phyloP scores from a whole-genome alignment of 257 asterid genomes.

The Galeopsis tetrahit region DNA sequence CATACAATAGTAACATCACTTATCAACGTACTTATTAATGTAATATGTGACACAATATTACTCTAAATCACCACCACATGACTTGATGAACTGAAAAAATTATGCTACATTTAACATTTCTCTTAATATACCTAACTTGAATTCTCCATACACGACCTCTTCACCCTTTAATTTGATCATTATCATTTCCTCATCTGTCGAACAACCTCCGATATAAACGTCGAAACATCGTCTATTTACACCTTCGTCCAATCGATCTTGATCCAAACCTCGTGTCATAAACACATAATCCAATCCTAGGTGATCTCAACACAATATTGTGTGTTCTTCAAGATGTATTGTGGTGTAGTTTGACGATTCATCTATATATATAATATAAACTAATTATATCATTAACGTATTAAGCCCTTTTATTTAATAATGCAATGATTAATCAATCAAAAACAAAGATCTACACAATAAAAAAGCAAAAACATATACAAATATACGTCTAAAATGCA shows the following conservation, averaged over 20 bases:
- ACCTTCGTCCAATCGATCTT: conserved; percentile 39
- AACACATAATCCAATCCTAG: conserved; percentile 63
- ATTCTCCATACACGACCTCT: conserved; percentile 16
- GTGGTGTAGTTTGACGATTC: conserved; percentile 52
- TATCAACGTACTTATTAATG: no score
- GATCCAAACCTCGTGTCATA: conserved; percentile 68
- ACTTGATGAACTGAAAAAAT: conserved; percentile 46
- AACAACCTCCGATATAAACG: conserved; percentile 61
- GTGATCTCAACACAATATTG: conserved; percentile 53
- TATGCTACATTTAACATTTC: conserved; percentile 65
- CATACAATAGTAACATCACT: no score
- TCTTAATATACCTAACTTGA: conserved; percentile 43
- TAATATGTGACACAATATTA: no score
- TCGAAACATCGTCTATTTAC: conserved; percentile 50
- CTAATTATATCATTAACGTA: no score
- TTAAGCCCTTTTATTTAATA: no score
- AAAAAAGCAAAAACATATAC: no score
- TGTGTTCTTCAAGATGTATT: conserved; percentile 65
- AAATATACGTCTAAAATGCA: no score
- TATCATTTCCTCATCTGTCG: conserved; percentile 52
- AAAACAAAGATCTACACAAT: no score
- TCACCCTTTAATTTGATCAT: neutral
- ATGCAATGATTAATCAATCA: no score
- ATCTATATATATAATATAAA: conserved; percentile 22
- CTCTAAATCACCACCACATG: conserved; percentile 49